These are phyloP conservation scores for Coffea canephora DNA, from an alignment of 257 asterid species.

Conservation along the genomic window DNA sequence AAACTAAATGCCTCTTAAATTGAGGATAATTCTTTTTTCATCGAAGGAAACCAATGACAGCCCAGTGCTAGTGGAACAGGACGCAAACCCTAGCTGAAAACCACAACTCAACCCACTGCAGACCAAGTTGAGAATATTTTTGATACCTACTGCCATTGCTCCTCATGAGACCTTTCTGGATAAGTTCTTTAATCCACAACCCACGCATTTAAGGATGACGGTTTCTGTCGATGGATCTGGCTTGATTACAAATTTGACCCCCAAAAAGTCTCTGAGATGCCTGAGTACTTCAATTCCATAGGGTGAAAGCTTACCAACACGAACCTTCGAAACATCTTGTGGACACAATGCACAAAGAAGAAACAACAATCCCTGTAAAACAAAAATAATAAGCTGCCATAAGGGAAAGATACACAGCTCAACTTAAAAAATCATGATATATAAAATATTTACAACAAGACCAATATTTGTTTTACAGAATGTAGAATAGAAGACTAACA, in stretches of 20 bases:
- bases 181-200: constrained; percentile 80
- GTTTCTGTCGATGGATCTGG: constrained; percentile 80
- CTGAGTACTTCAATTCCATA: constrained; percentile 71
- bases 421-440: neutral
- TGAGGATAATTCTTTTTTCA: neutral
- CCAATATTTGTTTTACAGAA: neutral
- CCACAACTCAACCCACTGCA: neutral
- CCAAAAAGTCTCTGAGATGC: constrained; percentile 68
- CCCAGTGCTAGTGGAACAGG: neutral
- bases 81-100: neutral
- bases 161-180: constrained; percentile 70
- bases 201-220: constrained; percentile 74
- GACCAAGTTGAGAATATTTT: neutral
- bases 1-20: neutral
- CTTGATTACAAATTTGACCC: constrained; percentile 63
- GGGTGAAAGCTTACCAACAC: constrained; percentile 82
- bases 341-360: constrained; percentile 86
- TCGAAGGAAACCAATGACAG: neutral
- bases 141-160: neutral
- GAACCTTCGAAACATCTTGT: constrained; percentile 83
- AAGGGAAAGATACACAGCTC: neutral
- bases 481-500: neutral
- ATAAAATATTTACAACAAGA: neutral
- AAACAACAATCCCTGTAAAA: constrained; percentile 76
- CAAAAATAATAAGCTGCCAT: neutral